Evolutionary conservation across 768 basidiomycete genomes (phyloP).

Genomic region (Fistulinella prunicolor): DNA sequence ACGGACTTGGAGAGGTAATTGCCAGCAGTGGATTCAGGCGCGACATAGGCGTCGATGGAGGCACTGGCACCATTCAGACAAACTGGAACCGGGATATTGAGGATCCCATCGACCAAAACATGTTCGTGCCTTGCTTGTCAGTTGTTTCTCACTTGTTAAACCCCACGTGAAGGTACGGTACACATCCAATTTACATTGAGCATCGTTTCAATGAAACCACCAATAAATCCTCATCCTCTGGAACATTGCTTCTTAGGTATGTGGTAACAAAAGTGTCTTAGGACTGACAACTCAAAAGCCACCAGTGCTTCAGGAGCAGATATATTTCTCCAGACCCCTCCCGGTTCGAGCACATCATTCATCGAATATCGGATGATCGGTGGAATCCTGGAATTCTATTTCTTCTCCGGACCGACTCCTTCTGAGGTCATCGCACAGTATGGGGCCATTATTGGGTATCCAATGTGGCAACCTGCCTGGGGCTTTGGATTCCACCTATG

Average conservation of each 20-base stretch:
- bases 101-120: slow-evolving; percentile 63
- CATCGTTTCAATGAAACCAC: slow-evolving; percentile 56
- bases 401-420: slow-evolving; percentile 55
- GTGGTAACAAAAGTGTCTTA: slow-evolving; percentile 1
- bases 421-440: slow-evolving; percentile 66
- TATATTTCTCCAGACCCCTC: slow-evolving; percentile 60
- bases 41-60: slow-evolving; percentile 49
- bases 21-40: slow-evolving; percentile 66
- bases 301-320: slow-evolving; percentile 63
- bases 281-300: slow-evolving; percentile 4
- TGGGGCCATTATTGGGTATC: slow-evolving; percentile 57
- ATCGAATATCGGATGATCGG: slow-evolving; percentile 73
- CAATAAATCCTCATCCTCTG: slow-evolving; percentile 57
- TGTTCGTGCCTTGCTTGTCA: slow-evolving; percentile 36
- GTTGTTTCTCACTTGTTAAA: not conserved
- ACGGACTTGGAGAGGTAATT: slow-evolving; percentile 72
- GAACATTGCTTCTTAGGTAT: slow-evolving; percentile 69
- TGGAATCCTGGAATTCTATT: slow-evolving; percentile 74
- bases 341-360: slow-evolving; percentile 49
- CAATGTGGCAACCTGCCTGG: slow-evolving; percentile 70
- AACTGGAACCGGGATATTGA: slow-evolving; percentile 61
- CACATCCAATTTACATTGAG: slow-evolving; percentile 67
- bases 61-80: slow-evolving; percentile 55
- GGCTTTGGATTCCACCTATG: slow-evolving; percentile 76
- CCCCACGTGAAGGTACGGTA: slow-evolving; percentile 50